Evolutionary conservation across 2,329 filamentous ascomycete species (phyloP).

Genomic region (Incumbomyces delicatus): DNA sequence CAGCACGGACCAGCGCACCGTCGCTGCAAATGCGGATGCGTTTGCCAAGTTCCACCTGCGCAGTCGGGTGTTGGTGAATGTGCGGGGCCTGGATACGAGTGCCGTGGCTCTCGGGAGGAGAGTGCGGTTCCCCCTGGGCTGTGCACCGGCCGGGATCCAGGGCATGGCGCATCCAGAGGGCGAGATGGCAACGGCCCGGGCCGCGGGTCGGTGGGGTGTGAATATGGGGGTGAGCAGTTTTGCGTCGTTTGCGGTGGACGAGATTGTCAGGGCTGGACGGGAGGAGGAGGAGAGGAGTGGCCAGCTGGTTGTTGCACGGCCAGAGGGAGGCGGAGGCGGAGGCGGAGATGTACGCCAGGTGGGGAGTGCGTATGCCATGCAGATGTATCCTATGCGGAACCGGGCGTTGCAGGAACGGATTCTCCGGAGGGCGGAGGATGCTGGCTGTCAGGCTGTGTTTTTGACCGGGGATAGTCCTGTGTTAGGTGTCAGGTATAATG

Average conservation of each 20-base stretch:
- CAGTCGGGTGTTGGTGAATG: slow-evolving; percentile 30
- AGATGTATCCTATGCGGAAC: slow-evolving; percentile 17
- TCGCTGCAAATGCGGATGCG: slow-evolving; percentile 42
- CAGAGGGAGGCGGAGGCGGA: background rate
- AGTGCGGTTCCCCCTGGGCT: slow-evolving; percentile 39
- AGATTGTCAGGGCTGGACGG: slow-evolving; percentile 30
- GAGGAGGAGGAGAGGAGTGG: slow-evolving; percentile 16
- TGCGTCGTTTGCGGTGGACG: slow-evolving; percentile 31
- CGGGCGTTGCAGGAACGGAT: slow-evolving; percentile 34
- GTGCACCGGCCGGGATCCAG: slow-evolving; percentile 42
- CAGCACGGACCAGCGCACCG: slow-evolving; percentile 13
- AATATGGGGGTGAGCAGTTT: slow-evolving; percentile 37
- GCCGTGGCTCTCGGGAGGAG: slow-evolving; percentile 32
- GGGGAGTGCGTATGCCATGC: slow-evolving; percentile 9
- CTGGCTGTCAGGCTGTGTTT: slow-evolving; percentile 42
- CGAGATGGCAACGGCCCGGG: slow-evolving; percentile 37
- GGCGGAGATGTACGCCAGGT: background rate
- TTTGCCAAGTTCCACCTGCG: slow-evolving; percentile 38
- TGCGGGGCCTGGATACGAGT: slow-evolving; percentile 27
- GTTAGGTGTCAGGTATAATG: slow-evolving; percentile 41
- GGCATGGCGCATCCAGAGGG: slow-evolving; percentile 38
- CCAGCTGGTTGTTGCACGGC: background rate
- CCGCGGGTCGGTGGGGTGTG: slow-evolving; percentile 29
- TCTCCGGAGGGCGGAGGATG: slow-evolving; percentile 30
- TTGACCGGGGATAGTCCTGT: slow-evolving; percentile 44